These are phyloP conservation scores for Myxozyma kluyveri DNA, from an alignment of 805 yeast genomes.

Conservation along the genomic window DNA sequence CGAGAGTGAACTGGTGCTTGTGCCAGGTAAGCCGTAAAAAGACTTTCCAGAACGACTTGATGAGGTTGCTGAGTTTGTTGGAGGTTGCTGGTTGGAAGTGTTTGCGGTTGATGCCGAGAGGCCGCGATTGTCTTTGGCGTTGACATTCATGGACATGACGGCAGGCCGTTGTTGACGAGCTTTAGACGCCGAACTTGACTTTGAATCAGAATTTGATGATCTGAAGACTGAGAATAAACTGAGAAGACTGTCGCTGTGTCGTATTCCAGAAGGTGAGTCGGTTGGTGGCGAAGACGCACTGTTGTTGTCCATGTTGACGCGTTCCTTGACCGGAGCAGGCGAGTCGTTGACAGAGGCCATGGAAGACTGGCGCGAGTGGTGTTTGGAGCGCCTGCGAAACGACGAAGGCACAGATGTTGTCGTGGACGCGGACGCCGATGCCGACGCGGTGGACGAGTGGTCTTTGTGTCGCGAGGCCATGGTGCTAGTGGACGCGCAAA, in stretches of 20 bases:
- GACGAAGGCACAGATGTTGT: neutral
- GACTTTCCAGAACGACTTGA: neutral
- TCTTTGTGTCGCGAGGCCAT: too few species aligned
- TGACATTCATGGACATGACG: too few species aligned
- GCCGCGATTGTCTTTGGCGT: too few species aligned
- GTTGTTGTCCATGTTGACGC: neutral
- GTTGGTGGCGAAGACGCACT: neutral
- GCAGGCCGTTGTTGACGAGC: too few species aligned
- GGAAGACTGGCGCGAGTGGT: neutral
- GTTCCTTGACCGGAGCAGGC: neutral
- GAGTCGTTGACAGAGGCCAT: neutral
- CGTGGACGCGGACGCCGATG: too few species aligned
- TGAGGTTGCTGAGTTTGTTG: neutral
- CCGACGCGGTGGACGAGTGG: too few species aligned
- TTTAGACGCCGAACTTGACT: too few species aligned
- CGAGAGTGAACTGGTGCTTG: slow-evolving; percentile 4
- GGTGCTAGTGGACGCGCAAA: too few species aligned
- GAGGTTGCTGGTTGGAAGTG: neutral
- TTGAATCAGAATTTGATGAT: neutral
- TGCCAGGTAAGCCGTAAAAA: slow-evolving; percentile 2
- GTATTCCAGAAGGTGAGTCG: too few species aligned
- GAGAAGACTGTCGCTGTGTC: neutral
- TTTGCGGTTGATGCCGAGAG: neutral
- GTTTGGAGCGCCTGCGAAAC: neutral
- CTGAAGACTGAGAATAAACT: neutral